Evolutionary conservation across 2,329 filamentous ascomycete genomes (phyloP).

Genomic region (Fusarium dimerum): DNA sequence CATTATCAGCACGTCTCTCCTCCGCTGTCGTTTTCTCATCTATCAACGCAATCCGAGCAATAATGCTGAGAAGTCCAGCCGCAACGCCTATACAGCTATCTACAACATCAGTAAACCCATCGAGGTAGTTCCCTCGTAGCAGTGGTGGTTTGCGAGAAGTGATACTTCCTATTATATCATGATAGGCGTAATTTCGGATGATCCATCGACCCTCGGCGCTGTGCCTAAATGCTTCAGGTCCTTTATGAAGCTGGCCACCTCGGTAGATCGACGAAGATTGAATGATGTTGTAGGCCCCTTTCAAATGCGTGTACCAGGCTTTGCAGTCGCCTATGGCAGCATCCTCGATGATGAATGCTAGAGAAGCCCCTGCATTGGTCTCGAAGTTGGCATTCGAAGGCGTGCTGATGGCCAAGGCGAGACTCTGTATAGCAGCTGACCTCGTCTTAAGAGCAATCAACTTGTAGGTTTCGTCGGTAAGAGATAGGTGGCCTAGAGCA

Average conservation of each 20-base stretch:
- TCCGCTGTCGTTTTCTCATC: neutral
- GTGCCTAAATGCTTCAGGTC: slow-evolving; percentile 2
- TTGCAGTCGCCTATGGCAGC: neutral
- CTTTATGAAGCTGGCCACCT: neutral
- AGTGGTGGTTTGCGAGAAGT: slow-evolving; percentile 2
- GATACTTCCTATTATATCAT: slow-evolving; percentile 7
- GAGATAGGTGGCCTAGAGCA: slow-evolving; percentile 2
- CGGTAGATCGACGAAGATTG: neutral
- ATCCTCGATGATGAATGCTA: slow-evolving; percentile 1
- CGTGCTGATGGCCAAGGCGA: slow-evolving; percentile 2
- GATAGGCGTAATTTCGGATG: slow-evolving; percentile 6
- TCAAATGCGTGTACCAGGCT: slow-evolving; percentile 4
- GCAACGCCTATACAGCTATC: slow-evolving; percentile 5
- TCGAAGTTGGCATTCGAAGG: slow-evolving; percentile 1
- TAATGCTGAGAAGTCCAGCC: neutral
- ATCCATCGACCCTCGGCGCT: slow-evolving; percentile 4
- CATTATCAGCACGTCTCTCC: neutral
- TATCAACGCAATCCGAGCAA: neutral
- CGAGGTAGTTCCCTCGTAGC: neutral
- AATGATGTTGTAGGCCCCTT: neutral
- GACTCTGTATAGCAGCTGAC: slow-evolving; percentile 1
- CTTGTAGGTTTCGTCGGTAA: slow-evolving; percentile 1
- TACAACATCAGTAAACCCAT: neutral
- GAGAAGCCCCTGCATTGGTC: slow-evolving; percentile 2
- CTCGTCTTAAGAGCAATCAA: slow-evolving; percentile 3